Percentiles rank a stretch among this genome's conserved stretches.
Conservation (phyloP, 2,329 filamentous ascomycete species). For the Hirsutella rhossiliensis region DNA sequence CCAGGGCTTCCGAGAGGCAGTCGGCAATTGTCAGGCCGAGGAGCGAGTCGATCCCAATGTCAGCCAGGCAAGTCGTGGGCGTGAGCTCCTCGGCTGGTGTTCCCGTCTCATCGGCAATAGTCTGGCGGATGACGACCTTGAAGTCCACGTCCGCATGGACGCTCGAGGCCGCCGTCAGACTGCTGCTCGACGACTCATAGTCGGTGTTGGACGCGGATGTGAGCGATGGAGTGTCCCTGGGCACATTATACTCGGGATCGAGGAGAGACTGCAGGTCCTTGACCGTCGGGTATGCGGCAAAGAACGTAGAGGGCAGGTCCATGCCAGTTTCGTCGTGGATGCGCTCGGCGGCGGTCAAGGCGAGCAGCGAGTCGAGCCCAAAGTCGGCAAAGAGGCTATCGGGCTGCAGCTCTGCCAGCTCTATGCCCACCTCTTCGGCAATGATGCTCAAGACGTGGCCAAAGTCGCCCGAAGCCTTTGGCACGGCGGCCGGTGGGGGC, state of each 20-base stretch:
- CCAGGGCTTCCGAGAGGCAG: neutral
- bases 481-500: neutral
- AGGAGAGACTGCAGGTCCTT: slow-evolving; percentile 1
- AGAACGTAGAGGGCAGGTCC: slow-evolving; percentile 22
- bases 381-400: slow-evolving; percentile 34
- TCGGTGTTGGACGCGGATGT: neutral
- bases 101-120: slow-evolving; percentile 6
- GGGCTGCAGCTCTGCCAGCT: neutral
- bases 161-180: neutral
- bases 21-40: slow-evolving; percentile 4
- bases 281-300: neutral
- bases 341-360: slow-evolving; percentile 42
- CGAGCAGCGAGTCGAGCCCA: slow-evolving; percentile 50
- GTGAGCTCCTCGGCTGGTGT: neutral
- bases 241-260: neutral
- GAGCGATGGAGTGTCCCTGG: neutral
- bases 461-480: neutral
- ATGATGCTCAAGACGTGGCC: slow-evolving; percentile 1
- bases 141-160: neutral
- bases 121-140: neutral
- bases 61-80: neutral
- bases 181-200: neutral
- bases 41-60: slow-evolving; percentile 5
- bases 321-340: slow-evolving; percentile 47
- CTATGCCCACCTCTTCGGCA: slow-evolving; percentile 5